Percentiles rank a stretch among this genome's conserved stretches.
Conservation (phyloP, 306 rosid species). For the Casuarina equisetifolia region DNA sequence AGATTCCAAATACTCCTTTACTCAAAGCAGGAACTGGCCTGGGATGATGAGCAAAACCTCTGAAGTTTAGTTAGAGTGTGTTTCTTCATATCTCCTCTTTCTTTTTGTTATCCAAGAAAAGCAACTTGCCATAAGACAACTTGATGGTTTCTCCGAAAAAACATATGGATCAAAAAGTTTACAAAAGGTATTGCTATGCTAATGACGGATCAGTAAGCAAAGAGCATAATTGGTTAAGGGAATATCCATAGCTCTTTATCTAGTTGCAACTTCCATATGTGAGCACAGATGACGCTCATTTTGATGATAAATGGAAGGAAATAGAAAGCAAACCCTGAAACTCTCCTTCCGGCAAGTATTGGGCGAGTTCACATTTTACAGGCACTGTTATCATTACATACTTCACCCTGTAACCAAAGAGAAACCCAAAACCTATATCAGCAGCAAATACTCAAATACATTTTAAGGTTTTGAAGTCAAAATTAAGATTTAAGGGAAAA, state of each 20-base stretch:
- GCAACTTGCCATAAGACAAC: too few relatives aligned
- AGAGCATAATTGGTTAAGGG: not conserved
- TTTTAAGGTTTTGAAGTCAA: too few relatives aligned
- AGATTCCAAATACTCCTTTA: too few relatives aligned
- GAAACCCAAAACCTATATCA: conserved; percentile 3
- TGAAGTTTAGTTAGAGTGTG: not conserved
- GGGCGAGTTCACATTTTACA: conserved; percentile 55
- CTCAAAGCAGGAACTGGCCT: not conserved
- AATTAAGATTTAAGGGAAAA: too few relatives aligned
- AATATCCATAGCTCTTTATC: not conserved
- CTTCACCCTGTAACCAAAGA: conserved; percentile 53
- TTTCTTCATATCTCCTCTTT: not conserved
- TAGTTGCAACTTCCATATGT: not conserved
- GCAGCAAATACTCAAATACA: conserved; percentile 9
- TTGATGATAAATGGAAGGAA: not conserved
- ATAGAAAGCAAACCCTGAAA: conserved; percentile 1
- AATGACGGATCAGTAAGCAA: not conserved
- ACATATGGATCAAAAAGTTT: not conserved
- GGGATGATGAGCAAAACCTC: not conserved
- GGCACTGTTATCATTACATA: conserved; percentile 57
- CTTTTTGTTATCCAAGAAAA: not conserved
- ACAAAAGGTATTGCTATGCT: not conserved
- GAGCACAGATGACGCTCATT: not conserved
- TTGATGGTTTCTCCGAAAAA: not conserved
- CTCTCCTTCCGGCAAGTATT: conserved; percentile 8